Conservation (phyloP, 2,329 filamentous ascomycete species). For the Helminthosporium solani region DNA sequence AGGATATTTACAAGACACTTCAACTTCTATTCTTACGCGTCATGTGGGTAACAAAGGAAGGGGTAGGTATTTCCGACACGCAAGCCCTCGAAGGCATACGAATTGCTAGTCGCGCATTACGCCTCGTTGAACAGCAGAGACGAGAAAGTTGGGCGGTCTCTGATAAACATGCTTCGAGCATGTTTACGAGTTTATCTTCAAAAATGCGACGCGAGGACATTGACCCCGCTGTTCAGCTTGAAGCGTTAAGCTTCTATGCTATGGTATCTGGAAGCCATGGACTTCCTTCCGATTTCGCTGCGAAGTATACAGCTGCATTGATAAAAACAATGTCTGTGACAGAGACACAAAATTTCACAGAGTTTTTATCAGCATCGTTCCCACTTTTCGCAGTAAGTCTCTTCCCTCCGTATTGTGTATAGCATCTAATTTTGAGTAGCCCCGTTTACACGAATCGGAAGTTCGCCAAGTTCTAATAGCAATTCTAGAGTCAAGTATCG, state of each 20-base stretch:
- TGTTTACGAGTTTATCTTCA: constrained; percentile 28
- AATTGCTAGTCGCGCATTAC: constrained; percentile 33
- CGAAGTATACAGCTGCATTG: constrained; percentile 22
- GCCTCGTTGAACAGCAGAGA: constrained; percentile 20
- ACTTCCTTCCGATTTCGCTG: constrained; percentile 20
- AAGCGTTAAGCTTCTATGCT: constrained; percentile 33
- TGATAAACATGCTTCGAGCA: constrained; percentile 17
- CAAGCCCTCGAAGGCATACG: constrained; percentile 34
- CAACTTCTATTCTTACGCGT: constrained; percentile 33
- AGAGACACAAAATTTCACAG: constrained; percentile 14
- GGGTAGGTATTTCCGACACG: constrained; percentile 23
- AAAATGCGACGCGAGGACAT: constrained; percentile 27
- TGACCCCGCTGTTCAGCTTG: constrained; percentile 26
- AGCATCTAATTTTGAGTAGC: constrained; percentile 10
- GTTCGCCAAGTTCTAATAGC: constrained; percentile 16
- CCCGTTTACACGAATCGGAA: constrained; percentile 18
- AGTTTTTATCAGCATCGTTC: constrained; percentile 26
- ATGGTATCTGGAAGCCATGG: constrained; percentile 22
- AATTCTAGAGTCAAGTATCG: constrained; percentile 17
- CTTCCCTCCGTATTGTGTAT: neutral
- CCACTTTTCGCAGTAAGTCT: constrained; percentile 30
- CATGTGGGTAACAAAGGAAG: constrained; percentile 29
- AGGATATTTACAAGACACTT: constrained; percentile 30
- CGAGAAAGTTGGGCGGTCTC: constrained; percentile 27
- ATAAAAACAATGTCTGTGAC: constrained; percentile 12